Conservation (phyloP, 257 asterid genomes). For the Nicotiana tabacum region DNA sequence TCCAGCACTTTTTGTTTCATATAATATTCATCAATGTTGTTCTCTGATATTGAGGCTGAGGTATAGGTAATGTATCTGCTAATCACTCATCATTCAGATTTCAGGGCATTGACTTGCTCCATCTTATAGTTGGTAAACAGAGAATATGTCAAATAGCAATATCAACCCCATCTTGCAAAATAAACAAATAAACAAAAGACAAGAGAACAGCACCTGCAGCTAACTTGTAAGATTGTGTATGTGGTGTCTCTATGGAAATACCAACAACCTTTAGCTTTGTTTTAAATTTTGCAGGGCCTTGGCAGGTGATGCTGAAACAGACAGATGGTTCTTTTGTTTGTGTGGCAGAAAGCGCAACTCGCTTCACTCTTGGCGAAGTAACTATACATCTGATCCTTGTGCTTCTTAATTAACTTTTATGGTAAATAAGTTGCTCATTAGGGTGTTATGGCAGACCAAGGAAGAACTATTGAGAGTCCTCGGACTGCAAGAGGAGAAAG, state of each 20-base stretch:
- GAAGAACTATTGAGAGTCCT: constrained; percentile 92
- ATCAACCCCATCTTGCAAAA: background rate
- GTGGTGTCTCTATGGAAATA: background rate
- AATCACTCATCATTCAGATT: background rate
- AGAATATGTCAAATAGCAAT: background rate
- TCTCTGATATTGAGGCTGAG: background rate
- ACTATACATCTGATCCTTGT: constrained; percentile 13
- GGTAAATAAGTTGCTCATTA: background rate
- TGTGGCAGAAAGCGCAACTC: constrained; percentile 79
- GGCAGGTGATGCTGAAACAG: constrained; percentile 99
- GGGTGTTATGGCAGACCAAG: constrained; percentile 56
- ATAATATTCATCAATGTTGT: background rate
- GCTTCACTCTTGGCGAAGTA: constrained; percentile 88
- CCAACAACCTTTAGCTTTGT: background rate
- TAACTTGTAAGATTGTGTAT: background rate
- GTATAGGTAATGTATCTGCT: background rate
- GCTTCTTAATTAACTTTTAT: constrained; percentile 6
- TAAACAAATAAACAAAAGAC: background rate
- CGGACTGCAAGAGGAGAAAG: constrained; percentile 82
- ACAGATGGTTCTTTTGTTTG: constrained; percentile 87
- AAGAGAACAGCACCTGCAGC: background rate
- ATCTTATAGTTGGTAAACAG: background rate
- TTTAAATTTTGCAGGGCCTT: constrained; percentile 61
- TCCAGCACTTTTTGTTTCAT: background rate
- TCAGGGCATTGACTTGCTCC: background rate